Conservation (phyloP, 2,329 filamentous ascomycete species). For the Epichloe bromicola region DNA sequence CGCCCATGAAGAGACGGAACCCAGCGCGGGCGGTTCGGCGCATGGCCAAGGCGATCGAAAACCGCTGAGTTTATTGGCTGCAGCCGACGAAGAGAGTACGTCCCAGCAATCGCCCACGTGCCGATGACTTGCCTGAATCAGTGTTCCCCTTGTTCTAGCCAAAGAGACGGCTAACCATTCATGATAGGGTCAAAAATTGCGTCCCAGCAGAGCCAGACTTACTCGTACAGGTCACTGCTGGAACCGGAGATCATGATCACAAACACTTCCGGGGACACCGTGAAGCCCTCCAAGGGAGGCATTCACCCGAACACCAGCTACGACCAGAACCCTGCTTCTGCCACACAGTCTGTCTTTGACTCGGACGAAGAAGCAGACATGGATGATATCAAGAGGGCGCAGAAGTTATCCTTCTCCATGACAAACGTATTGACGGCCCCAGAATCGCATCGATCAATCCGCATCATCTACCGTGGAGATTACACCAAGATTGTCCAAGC, state of each 20-base stretch:
- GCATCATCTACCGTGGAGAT: slow-evolving; percentile 83
- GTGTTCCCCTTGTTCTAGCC: background rate
- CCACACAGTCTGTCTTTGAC: slow-evolving; percentile 48
- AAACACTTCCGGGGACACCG: slow-evolving; percentile 47
- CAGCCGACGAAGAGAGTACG: slow-evolving; percentile 69
- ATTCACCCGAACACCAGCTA: slow-evolving; percentile 80
- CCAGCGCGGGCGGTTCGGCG: slow-evolving; percentile 19
- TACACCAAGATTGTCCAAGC: slow-evolving; percentile 64
- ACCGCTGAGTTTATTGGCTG: slow-evolving; percentile 53
- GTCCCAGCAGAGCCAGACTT: slow-evolving; percentile 28
- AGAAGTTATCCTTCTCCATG: slow-evolving; percentile 69
- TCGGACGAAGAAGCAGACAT: slow-evolving; percentile 81
- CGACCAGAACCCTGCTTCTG: slow-evolving; percentile 50
- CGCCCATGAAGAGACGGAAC: slow-evolving; percentile 21
- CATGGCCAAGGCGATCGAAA: slow-evolving; percentile 26
- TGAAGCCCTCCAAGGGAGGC: slow-evolving; percentile 40
- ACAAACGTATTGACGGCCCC: slow-evolving; percentile 67
- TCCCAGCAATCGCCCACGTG: slow-evolving; percentile 8
- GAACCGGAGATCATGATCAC: slow-evolving; percentile 56
- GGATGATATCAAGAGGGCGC: slow-evolving; percentile 74
- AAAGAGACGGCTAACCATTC: slow-evolving; percentile 9
- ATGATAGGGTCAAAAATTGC: slow-evolving; percentile 38
- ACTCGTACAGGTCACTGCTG: slow-evolving; percentile 51
- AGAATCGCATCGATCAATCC: slow-evolving; percentile 67
- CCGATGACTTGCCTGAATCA: background rate